phyloP scores from a whole-genome alignment of 108 stramenopile species.

The Mediolabrus comicus region DNA sequence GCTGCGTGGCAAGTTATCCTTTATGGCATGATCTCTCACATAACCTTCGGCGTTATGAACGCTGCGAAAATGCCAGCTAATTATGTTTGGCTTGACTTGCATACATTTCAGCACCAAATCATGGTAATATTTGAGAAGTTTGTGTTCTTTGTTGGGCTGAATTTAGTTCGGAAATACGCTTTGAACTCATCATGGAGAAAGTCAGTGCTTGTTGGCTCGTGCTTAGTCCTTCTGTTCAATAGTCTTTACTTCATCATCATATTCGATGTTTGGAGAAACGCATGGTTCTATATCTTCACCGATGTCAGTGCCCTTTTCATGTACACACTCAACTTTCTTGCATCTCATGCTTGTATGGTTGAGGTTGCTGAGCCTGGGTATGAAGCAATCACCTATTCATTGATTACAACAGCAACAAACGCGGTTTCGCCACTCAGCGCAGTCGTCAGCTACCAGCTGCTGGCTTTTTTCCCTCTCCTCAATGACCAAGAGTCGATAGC shows the following conservation, averaged over 20 bases:
- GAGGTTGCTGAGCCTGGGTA: constrained; percentile 50
- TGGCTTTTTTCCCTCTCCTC: constrained; percentile 44
- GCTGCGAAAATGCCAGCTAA: constrained; percentile 49
- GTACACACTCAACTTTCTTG: constrained; percentile 48
- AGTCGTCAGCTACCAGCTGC: constrained; percentile 44
- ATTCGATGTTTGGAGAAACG: constrained; percentile 29
- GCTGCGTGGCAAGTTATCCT: constrained; percentile 46
- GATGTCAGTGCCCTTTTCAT: constrained; percentile 47
- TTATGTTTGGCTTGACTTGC: constrained; percentile 45
- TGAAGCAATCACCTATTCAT: constrained; percentile 45
- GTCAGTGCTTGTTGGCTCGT: constrained; percentile 33
- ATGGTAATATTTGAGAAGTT: constrained; percentile 47
- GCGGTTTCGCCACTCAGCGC: constrained; percentile 43
- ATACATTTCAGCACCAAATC: constrained; percentile 45
- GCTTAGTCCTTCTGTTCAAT: constrained; percentile 29
- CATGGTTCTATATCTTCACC: constrained; percentile 49
- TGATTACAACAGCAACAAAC: constrained; percentile 48
- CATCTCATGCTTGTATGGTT: constrained; percentile 41
- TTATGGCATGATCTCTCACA: constrained; percentile 50
- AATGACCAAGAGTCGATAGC: constrained; percentile 42
- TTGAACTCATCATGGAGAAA: constrained; percentile 41
- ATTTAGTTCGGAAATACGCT: constrained; percentile 36
- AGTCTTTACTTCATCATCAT: constrained; percentile 42
- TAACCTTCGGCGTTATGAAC: constrained; percentile 46
- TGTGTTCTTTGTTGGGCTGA: constrained; percentile 45